Conservation (phyloP, 2,329 filamentous ascomycete species). For the Fusarium sp. region DNA sequence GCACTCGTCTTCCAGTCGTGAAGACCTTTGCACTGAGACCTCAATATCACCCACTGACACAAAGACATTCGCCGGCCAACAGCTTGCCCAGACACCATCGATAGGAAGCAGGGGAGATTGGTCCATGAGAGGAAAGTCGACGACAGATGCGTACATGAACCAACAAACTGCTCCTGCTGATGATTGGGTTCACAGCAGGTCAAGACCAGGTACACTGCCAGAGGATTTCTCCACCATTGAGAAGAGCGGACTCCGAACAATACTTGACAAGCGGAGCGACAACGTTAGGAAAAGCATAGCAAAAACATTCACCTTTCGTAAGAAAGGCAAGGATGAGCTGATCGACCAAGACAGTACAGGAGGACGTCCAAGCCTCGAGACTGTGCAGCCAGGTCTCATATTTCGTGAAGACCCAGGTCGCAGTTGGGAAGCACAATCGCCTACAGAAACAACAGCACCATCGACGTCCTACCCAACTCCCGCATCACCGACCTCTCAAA, state of each 20-base stretch:
- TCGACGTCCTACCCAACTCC: conserved; percentile 30
- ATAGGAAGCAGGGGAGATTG: conserved; percentile 14
- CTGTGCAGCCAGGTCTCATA: conserved; percentile 29
- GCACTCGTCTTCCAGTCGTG: conserved; percentile 52
- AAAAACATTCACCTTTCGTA: conserved; percentile 64
- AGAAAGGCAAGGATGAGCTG: conserved; percentile 57
- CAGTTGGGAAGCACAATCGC: conserved; percentile 22
- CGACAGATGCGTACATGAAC: conserved; percentile 41
- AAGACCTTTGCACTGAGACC: conserved; percentile 55
- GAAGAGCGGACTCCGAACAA: conserved; percentile 63
- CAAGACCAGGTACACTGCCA: conserved; percentile 55
- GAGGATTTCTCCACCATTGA: conserved; percentile 66
- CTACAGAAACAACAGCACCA: conserved; percentile 20
- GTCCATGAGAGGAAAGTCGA: conserved; percentile 10
- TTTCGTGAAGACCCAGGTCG: conserved; percentile 21
- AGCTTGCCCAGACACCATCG: conserved; percentile 48
- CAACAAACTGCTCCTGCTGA: conserved; percentile 46
- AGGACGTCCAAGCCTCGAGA: conserved; percentile 39
- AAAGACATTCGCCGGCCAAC: conserved; percentile 56
- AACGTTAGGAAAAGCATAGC: conserved; percentile 63
- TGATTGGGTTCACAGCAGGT: conserved; percentile 58
- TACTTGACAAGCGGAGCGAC: conserved; percentile 67
- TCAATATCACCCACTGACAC: conserved; percentile 50
- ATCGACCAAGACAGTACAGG: conserved; percentile 29
- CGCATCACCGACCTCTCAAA: conserved; percentile 35